phyloP scores from a whole-genome alignment of 1,139 yeast genomes.

The Debaryomyces fabryi region DNA sequence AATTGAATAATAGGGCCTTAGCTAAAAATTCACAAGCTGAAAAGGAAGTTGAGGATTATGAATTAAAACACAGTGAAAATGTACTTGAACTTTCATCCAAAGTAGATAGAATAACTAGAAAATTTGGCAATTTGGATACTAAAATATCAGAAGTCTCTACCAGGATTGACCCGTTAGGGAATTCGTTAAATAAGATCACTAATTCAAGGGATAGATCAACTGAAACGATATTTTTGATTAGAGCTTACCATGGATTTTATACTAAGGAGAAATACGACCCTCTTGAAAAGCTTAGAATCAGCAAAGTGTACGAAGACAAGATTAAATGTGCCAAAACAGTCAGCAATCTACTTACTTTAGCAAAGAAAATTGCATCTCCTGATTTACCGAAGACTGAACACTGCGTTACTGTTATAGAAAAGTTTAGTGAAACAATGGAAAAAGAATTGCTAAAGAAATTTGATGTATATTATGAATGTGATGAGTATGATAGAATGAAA shows the following conservation, averaged over 20 bases:
- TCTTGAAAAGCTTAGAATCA: slow-evolving; percentile 51
- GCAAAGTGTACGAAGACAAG: slow-evolving; percentile 50
- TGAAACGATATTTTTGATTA: slow-evolving; percentile 72
- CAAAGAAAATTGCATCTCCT: slow-evolving; percentile 61
- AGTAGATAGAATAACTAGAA: slow-evolving; percentile 43
- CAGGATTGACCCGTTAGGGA: slow-evolving; percentile 75
- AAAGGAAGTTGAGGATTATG: slow-evolving; percentile 61
- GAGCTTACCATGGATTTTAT: slow-evolving; percentile 77
- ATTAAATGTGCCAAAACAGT: slow-evolving; percentile 72
- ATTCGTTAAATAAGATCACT: slow-evolving; percentile 72
- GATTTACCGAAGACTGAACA: slow-evolving; percentile 52
- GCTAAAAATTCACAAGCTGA: slow-evolving; percentile 52
- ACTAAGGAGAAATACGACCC: slow-evolving; percentile 65
- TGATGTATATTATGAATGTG: slow-evolving; percentile 62
- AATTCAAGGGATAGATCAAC: slow-evolving; percentile 73
- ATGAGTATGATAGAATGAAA: slow-evolving; percentile 65
- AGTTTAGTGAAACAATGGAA: slow-evolving; percentile 79
- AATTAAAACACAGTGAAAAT: slow-evolving; percentile 67
- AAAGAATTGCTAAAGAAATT: slow-evolving; percentile 60
- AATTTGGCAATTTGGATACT: slow-evolving; percentile 61
- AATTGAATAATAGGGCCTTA: slow-evolving; percentile 57
- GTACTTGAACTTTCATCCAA: slow-evolving; percentile 59
- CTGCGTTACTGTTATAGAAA: slow-evolving; percentile 60
- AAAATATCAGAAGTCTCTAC: slow-evolving; percentile 62
- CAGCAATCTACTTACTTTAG: slow-evolving; percentile 62